Base-by-base conservation (phyloP, 257 asterid genomes). In the Solanum paucissectum region DNA sequence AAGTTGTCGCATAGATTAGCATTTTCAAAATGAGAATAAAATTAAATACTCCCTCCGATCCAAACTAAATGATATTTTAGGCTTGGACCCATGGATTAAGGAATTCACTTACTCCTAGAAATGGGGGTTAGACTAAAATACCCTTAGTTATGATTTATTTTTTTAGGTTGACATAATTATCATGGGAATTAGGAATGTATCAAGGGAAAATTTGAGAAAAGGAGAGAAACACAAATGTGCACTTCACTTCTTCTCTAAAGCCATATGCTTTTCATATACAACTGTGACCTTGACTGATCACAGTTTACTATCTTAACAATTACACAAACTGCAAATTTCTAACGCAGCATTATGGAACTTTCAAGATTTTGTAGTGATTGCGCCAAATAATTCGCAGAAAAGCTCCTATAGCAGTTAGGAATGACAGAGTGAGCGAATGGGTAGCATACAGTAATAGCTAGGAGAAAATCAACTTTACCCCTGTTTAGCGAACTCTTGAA, bases 401-500 rank as follows among this genome's bases (percentile, higher is more conserved):
- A 13, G 25, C 60, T 76, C 84, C 58, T 77, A 13, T 25, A 42
- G 84, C 64, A 42, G 84, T 25, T 79, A 44, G 27, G 64, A 44
- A 25, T 25, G 62, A 42, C 62, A 1, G 58, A 38, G 13, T 40
- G 25, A 79, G n/a, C 5, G 23, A 25, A 42, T 21, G 25, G 55
- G 82, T 38, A 38, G 83, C 83, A 75, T 38, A 38, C 21, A 76
- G 27, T 79, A 38, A 38, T 75, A 38, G 58, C 58, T 37, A 12
- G 62, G 37, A 86, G 87, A 87, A 82, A 82, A 69, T 83, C 46
- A 84, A 89, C 74, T 71, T 90, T 91, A 97, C 99, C 99, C 99
- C 64, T 89, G 98, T 90, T 95, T 97, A 89, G 96, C 92, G 86
- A 97, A 89, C 94, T 97, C 98, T 90, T 97, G 99, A 83, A 96